Conservation (phyloP, 2,329 filamentous ascomycete species). For the Aspergillus novoparasiticus region DNA sequence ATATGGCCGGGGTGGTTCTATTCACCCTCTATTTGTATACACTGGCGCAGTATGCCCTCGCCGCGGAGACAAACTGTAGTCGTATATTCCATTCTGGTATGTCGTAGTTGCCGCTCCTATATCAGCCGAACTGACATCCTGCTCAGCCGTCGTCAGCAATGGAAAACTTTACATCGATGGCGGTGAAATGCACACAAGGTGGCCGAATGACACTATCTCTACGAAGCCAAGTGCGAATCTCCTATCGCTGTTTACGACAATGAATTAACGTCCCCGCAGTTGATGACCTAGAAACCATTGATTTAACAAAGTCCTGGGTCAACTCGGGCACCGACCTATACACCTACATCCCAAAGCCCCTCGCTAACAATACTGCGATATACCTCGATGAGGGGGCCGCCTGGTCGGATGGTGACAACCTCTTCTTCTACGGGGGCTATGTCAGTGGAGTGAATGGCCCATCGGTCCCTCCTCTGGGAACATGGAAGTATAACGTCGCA, state of each 20-base stretch:
- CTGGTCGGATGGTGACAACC: constrained; percentile 6
- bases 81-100: constrained; percentile 5
- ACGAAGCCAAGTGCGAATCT: constrained; percentile 1
- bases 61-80: not conserved
- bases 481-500: constrained; percentile 10
- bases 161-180: constrained; percentile 12
- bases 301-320: constrained; percentile 9
- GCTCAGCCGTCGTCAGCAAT: constrained; percentile 9
- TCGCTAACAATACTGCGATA: constrained; percentile 6
- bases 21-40: not conserved
- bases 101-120: not conserved
- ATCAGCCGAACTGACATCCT: not conserved
- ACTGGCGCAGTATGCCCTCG: not conserved
- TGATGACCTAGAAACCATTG: constrained; percentile 8
- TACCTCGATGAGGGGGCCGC: constrained; percentile 8
- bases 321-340: constrained; percentile 9
- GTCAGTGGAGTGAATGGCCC: not conserved
- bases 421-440: constrained; percentile 15
- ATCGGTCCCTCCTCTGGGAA: constrained; percentile 6
- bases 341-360: constrained; percentile 7
- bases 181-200: constrained; percentile 4
- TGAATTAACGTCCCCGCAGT: not conserved
- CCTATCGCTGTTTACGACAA: not conserved
- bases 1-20: not conserved
- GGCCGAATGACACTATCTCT: constrained; percentile 2